These are phyloP conservation scores for Trichomonas tenax DNA, from an alignment of 208 protist species.

Conservation along the genomic window DNA sequence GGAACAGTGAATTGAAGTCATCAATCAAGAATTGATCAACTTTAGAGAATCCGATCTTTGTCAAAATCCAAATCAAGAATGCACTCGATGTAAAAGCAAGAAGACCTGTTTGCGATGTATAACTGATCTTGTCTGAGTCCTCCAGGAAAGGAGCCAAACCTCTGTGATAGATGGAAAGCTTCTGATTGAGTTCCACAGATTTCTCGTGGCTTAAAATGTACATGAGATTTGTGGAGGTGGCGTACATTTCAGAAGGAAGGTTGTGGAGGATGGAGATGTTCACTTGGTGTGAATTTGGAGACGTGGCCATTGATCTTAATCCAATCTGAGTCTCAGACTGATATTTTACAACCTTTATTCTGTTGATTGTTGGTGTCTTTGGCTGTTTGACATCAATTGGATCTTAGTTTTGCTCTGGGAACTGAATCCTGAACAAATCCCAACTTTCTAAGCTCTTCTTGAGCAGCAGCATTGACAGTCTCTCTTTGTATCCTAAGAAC, in stretches of 20 bases:
- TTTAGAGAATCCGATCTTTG: not conserved
- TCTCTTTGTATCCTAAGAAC: not conserved
- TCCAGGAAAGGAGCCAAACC: not conserved
- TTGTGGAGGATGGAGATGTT: not conserved
- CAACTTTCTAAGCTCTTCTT: not conserved
- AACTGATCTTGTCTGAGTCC: not conserved
- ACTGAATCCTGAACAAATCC: not conserved
- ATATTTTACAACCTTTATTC: not conserved
- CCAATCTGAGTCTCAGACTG: not conserved
- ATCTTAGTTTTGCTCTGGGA: not conserved
- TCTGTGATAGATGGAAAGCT: not conserved
- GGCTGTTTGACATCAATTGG: too few relatives aligned
- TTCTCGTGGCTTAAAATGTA: too few relatives aligned
- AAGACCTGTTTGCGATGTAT: not conserved
- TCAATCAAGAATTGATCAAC: not conserved
- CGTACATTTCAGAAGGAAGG: too few relatives aligned
- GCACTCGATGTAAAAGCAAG: not conserved
- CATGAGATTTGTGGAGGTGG: too few relatives aligned
- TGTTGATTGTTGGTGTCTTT: too few relatives aligned
- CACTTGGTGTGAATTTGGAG: not conserved
- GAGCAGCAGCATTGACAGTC: not conserved
- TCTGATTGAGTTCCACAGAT: not conserved
- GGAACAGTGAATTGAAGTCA: not conserved
- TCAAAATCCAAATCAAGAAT: not conserved
- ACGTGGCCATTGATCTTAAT: not conserved